A percentile compares a stretch with the other conserved stretches of the same genome.
Evolutionary conservation across 352 stramenopile genomes (phyloP).

Genomic region (Phytophthora crassamura): DNA sequence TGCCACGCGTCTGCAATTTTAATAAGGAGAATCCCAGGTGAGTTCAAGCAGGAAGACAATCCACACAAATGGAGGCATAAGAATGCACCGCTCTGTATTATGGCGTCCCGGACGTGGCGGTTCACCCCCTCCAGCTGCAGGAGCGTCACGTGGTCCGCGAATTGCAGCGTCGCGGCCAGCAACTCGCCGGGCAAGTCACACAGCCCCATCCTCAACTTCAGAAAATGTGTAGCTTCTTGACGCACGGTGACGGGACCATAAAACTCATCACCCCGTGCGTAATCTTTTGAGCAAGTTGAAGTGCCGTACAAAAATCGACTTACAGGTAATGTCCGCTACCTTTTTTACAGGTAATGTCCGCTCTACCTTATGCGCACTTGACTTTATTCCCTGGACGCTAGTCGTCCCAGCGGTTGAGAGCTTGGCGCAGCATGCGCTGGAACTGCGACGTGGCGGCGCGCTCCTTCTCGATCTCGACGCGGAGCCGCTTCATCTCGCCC

Average conservation of each 20-base stretch:
- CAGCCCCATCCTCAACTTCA: constrained; percentile 18
- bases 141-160: constrained; percentile 43
- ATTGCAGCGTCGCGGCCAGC: constrained; percentile 48
- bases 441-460: constrained; percentile 51
- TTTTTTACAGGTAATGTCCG: no score
- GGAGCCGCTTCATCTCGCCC: constrained; percentile 52
- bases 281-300: background rate
- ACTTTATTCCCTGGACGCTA: constrained; percentile 16
- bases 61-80: background rate
- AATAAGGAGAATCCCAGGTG: constrained; percentile 1
- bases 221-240: constrained; percentile 26
- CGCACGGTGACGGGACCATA: constrained; percentile 24
- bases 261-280: background rate
- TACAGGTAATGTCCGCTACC: no score
- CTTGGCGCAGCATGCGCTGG: constrained; percentile 66
- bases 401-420: constrained; percentile 56
- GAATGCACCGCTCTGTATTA: constrained; percentile 27
- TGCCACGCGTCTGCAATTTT: constrained; percentile 47
- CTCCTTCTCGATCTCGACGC: constrained; percentile 64
- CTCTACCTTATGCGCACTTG: no score
- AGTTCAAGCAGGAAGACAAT: background rate
- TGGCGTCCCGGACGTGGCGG: constrained; percentile 14
- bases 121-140: constrained; percentile 41
- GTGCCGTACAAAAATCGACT: background rate
- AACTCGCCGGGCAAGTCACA: constrained; percentile 51